Conservation (phyloP, 2,329 filamentous ascomycete genomes). For the Teratosphaeriaceae sp. region DNA sequence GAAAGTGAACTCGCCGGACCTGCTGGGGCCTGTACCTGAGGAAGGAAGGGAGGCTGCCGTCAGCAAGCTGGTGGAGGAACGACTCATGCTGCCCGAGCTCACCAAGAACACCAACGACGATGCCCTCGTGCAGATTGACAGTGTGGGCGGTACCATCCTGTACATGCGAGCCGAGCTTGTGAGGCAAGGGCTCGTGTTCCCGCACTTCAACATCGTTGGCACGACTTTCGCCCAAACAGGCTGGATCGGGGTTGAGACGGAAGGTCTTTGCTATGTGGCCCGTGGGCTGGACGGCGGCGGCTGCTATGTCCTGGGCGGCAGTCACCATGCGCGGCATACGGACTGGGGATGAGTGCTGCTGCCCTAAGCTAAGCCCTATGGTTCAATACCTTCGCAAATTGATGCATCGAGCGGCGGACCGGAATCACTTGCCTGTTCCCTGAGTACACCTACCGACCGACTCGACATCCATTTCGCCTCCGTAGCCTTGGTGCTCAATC, state of each 20-base stretch:
- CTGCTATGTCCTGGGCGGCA: conserved; percentile 15
- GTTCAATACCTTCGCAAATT: too few species aligned
- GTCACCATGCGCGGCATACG: conserved; percentile 12
- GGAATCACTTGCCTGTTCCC: too few species aligned
- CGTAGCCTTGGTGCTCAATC: too few species aligned
- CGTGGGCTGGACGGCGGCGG: conserved; percentile 10
- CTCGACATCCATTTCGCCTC: too few species aligned
- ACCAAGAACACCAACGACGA: conserved; percentile 21
- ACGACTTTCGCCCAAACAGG: conserved; percentile 31
- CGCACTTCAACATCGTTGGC: conserved; percentile 30
- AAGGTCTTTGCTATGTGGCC: conserved; percentile 31
- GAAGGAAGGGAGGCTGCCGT: conserved; percentile 6
- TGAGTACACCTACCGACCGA: too few species aligned
- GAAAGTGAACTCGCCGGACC: conserved; percentile 9
- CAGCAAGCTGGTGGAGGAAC: conserved; percentile 6
- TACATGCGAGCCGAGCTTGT: conserved; percentile 30
- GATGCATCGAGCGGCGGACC: too few species aligned
- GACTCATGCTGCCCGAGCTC: conserved; percentile 14
- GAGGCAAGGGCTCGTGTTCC: conserved; percentile 30
- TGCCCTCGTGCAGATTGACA: conserved; percentile 30
- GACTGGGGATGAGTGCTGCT: conserved; percentile 13
- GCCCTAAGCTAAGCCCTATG: too few species aligned
- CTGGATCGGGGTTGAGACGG: conserved; percentile 32
- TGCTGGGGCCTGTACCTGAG: conserved; percentile 5
- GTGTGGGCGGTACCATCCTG: conserved; percentile 32